These are phyloP conservation scores for Ganoderma resinaceum DNA, from an alignment of 1,284 basidiomycete species.

Conservation along the genomic window DNA sequence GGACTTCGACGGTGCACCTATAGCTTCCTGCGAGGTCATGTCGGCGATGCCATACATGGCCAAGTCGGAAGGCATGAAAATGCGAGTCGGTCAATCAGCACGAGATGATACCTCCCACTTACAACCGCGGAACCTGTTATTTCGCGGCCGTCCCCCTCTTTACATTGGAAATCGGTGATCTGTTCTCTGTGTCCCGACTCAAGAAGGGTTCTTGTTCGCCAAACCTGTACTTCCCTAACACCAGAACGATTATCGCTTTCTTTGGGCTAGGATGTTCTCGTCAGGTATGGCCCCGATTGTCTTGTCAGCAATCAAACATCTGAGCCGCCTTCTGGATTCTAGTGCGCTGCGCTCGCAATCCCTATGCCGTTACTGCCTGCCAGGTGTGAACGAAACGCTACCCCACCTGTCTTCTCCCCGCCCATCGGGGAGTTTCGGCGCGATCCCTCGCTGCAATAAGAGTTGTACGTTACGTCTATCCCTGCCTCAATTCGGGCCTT, in stretches of 20 bases:
- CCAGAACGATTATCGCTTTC: conserved; percentile 13
- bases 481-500: conserved; percentile 14
- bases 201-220: conserved; percentile 10
- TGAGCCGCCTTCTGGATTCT: conserved; percentile 18
- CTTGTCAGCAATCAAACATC: conserved; percentile 17
- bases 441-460: conserved; percentile 10
- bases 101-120: conserved; percentile 23
- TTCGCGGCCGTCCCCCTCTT: conserved; percentile 9
- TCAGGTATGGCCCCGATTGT: conserved; percentile 17
- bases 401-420: conserved; percentile 10
- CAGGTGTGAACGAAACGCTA: conserved; percentile 5
- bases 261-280: conserved; percentile 21
- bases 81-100: conserved; percentile 19
- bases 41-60: neutral
- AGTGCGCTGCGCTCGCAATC: conserved; percentile 25
- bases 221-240: conserved; percentile 16
- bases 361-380: conserved; percentile 18
- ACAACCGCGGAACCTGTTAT: conserved; percentile 11
- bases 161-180: conserved; percentile 18
- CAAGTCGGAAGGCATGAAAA: neutral
- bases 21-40: neutral
- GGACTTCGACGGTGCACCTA: neutral
- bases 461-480: conserved; percentile 8
- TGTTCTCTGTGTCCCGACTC: neutral
- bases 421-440: conserved; percentile 4